These are phyloP conservation scores for Pezicula rhizophila DNA, from an alignment of 2,329 filamentous ascomycete species.

Conservation along the genomic window DNA sequence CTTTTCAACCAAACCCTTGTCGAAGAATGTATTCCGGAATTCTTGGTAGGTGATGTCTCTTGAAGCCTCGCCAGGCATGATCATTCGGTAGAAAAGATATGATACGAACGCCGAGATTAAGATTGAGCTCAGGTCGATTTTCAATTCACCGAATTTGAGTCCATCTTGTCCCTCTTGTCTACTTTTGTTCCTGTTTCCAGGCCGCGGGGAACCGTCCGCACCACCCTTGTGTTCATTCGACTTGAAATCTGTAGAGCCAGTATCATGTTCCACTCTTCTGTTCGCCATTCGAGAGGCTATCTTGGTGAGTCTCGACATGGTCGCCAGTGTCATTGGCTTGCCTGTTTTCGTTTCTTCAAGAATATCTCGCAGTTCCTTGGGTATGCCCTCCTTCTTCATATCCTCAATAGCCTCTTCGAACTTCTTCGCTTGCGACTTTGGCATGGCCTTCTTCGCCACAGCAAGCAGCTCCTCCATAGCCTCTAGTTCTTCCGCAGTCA, in stretches of 20 bases:
- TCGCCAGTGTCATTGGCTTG: slow-evolving; percentile 20
- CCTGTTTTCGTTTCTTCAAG: slow-evolving; percentile 21
- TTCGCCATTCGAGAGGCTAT: slow-evolving; percentile 26
- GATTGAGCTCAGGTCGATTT: slow-evolving; percentile 23
- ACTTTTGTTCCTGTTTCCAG: slow-evolving; percentile 29
- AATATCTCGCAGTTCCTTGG: slow-evolving; percentile 44
- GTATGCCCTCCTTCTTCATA: slow-evolving; percentile 64
- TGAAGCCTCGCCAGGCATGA: slow-evolving; percentile 60
- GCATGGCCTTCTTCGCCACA: slow-evolving; percentile 51
- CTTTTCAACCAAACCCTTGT: slow-evolving; percentile 94
- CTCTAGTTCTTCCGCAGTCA: slow-evolving; percentile 50
- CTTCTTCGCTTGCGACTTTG: slow-evolving; percentile 52
- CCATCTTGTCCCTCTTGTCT: slow-evolving; percentile 22
- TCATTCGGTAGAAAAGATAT: slow-evolving; percentile 56
- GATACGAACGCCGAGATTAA: slow-evolving; percentile 50
- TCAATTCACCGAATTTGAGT: slow-evolving; percentile 20
- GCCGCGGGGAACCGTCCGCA: slow-evolving; percentile 13
- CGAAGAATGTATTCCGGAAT: slow-evolving; percentile 85
- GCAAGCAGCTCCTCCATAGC: slow-evolving; percentile 51
- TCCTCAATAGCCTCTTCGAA: slow-evolving; percentile 55
- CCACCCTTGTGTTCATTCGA: slow-evolving; percentile 14
- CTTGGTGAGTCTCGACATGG: slow-evolving; percentile 27
- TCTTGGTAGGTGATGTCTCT: slow-evolving; percentile 97
- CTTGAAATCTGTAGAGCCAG: slow-evolving; percentile 20
- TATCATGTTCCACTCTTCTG: slow-evolving; percentile 21